Evolutionary conservation across 1,284 basidiomycete species (phyloP).

Genomic region (Chalciporus piperatoides): DNA sequence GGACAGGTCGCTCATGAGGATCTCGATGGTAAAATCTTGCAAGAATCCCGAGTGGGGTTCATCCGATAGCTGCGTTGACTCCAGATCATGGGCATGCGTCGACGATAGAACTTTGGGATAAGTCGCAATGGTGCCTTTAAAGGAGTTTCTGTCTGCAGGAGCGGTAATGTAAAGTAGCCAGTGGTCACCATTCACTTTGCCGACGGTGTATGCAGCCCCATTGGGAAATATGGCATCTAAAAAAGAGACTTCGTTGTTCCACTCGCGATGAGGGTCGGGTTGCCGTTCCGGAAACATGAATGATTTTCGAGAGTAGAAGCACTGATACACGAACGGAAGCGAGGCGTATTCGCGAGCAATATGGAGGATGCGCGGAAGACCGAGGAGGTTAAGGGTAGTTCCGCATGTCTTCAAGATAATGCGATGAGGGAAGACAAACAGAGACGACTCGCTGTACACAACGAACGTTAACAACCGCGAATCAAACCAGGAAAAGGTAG

Average conservation of each 20-base stretch:
- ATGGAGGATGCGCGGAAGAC: conserved; percentile 88
- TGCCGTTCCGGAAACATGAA: conserved; percentile 99
- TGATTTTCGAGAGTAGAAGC: conserved; percentile 97
- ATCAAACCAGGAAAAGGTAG: conserved; percentile 5
- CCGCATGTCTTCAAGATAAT: conserved; percentile 99
- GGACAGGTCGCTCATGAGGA: conserved; percentile 95
- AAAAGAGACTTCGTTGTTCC: conserved; percentile 91
- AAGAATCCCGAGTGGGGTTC: conserved; percentile 28
- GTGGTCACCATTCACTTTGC: conserved; percentile 98
- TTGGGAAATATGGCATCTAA: conserved; percentile 85
- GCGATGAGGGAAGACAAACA: conserved; percentile 95
- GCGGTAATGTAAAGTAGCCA: conserved; percentile 94
- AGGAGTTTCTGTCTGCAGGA: conserved; percentile 43
- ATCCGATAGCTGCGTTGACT: conserved; percentile 13
- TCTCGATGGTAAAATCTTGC: conserved; percentile 93
- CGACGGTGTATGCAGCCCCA: conserved; percentile 94
- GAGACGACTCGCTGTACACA: conserved; percentile 84
- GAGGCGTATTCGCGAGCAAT: conserved; percentile 81
- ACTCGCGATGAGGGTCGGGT: conserved; percentile 89
- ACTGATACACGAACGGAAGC: conserved; percentile 73
- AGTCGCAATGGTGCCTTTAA: conserved; percentile 26
- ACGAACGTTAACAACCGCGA: conserved; percentile 11
- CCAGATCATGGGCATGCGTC: conserved; percentile 10
- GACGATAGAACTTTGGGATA: conserved; percentile 15
- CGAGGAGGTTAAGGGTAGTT: conserved; percentile 95